These are phyloP conservation scores for Hibiscus tridactylites DNA, from an alignment of 345 rosid genomes.

Conservation along the genomic window DNA sequence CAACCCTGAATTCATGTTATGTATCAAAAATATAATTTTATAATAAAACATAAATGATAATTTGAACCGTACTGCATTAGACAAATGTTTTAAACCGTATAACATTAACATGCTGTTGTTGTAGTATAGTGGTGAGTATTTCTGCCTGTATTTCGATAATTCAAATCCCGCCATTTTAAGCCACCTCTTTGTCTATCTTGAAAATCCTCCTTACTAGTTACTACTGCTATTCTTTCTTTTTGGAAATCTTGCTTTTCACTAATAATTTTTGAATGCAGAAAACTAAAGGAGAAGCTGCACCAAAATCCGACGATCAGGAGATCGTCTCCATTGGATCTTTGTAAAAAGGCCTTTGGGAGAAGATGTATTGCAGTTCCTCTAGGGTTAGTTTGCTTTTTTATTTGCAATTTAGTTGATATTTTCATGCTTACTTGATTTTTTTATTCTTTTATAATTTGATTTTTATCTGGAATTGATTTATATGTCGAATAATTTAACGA, in stretches of 20 bases:
- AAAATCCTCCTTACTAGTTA: too few species aligned
- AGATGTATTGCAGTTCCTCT: constrained; percentile 91
- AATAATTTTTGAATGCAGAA: constrained; percentile 29
- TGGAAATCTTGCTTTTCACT: background rate
- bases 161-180: too few species aligned
- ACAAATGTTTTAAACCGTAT: too few species aligned
- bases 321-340: constrained; percentile 52
- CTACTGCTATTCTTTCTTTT: background rate
- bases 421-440: background rate
- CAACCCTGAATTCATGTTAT: too few species aligned
- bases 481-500: background rate
- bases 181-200: too few species aligned
- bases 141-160: too few species aligned
- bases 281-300: constrained; percentile 18
- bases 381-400: constrained; percentile 45
- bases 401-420: background rate
- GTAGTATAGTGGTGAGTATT: too few species aligned
- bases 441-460: background rate
- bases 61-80: too few species aligned
- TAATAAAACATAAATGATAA: too few species aligned
- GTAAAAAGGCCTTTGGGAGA: constrained; percentile 23
- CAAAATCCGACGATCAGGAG: constrained; percentile 51
- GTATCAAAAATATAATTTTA: too few species aligned
- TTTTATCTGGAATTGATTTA: background rate
- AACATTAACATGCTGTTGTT: too few species aligned